Percentiles rank a stretch among this genome's conserved stretches.
Evolutionary conservation across 495 filamentous ascomycete genomes (phyloP).

Genomic region (Aspergillus steynii): DNA sequence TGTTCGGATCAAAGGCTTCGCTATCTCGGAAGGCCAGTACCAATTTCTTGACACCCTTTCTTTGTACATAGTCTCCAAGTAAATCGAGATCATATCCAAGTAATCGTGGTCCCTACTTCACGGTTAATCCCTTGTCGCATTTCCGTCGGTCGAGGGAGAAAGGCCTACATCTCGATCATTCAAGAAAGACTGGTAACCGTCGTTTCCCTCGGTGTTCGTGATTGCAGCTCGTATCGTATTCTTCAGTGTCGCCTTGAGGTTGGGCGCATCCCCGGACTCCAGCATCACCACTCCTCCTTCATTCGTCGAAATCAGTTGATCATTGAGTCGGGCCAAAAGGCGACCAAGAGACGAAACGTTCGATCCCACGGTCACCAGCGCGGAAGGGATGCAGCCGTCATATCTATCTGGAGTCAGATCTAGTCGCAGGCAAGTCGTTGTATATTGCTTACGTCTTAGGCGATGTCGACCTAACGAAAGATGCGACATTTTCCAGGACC

Average conservation of each 20-base stretch:
- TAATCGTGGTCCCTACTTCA: slow-evolving; percentile 62
- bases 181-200: slow-evolving; percentile 44
- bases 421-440: background rate
- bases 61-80: slow-evolving; percentile 65
- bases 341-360: slow-evolving; percentile 76
- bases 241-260: slow-evolving; percentile 80
- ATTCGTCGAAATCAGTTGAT: slow-evolving; percentile 48
- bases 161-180: slow-evolving; percentile 55
- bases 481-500: slow-evolving; percentile 65
- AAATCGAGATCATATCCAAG: slow-evolving; percentile 90
- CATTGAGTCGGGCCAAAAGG: slow-evolving; percentile 65
- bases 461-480: slow-evolving; percentile 61
- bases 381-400: slow-evolving; percentile 67
- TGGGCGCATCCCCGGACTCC: slow-evolving; percentile 74
- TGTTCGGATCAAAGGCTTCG: slow-evolving; percentile 82
- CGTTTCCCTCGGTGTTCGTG: slow-evolving; percentile 54
- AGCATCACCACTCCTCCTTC: slow-evolving; percentile 64
- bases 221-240: slow-evolving; percentile 73
- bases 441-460: slow-evolving; percentile 37
- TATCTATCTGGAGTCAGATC: slow-evolving; percentile 32
- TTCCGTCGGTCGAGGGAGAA: slow-evolving; percentile 1
- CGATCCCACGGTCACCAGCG: slow-evolving; percentile 81
- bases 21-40: slow-evolving; percentile 84
- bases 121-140: slow-evolving; percentile 20
- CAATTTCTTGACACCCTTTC: slow-evolving; percentile 57